These are phyloP conservation scores for Porodaedalea pini DNA, from an alignment of 1,284 basidiomycete genomes.

Conservation along the genomic window DNA sequence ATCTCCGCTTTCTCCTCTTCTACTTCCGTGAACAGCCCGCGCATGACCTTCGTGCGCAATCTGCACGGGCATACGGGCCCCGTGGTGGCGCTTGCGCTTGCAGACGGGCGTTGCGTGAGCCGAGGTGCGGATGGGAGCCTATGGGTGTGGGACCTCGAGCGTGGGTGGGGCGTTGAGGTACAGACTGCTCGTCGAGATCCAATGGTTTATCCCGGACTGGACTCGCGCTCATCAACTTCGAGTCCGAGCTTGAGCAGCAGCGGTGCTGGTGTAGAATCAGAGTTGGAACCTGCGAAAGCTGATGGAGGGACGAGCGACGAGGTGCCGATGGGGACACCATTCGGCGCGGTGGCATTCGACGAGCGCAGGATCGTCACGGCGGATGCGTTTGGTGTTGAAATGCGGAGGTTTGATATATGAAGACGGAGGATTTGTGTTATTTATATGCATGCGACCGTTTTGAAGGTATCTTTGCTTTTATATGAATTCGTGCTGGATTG, in stretches of 20 bases:
- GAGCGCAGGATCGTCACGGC: conserved; percentile 66
- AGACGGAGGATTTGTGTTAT: neutral
- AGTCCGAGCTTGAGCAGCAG: neutral
- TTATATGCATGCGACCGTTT: neutral
- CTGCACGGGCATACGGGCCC: conserved; percentile 64
- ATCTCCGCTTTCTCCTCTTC: conserved; percentile 41
- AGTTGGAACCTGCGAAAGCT: conserved; percentile 15
- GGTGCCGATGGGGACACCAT: conserved; percentile 25
- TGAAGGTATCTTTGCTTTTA: neutral
- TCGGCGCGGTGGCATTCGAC: conserved; percentile 63
- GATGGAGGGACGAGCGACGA: conserved; percentile 9
- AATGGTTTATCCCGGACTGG: neutral
- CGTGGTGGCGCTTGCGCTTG: conserved; percentile 62
- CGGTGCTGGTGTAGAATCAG: neutral
- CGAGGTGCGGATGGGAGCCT: conserved; percentile 65
- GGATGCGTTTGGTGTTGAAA: conserved; percentile 46
- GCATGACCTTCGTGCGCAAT: conserved; percentile 66
- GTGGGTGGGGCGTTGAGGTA: conserved; percentile 59
- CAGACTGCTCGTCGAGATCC: conserved; percentile 3
- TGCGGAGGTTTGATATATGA: conserved; percentile 68
- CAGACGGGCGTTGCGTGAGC: conserved; percentile 77
- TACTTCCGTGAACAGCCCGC: conserved; percentile 24
- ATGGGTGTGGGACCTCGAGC: conserved; percentile 82
- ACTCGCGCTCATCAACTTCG: neutral
- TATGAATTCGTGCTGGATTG: too few species aligned